Evolutionary conservation across 345 rosid genomes (phyloP), one percentile per base, ranked within the genome.

Genomic region (Camelina hispida): DNA sequence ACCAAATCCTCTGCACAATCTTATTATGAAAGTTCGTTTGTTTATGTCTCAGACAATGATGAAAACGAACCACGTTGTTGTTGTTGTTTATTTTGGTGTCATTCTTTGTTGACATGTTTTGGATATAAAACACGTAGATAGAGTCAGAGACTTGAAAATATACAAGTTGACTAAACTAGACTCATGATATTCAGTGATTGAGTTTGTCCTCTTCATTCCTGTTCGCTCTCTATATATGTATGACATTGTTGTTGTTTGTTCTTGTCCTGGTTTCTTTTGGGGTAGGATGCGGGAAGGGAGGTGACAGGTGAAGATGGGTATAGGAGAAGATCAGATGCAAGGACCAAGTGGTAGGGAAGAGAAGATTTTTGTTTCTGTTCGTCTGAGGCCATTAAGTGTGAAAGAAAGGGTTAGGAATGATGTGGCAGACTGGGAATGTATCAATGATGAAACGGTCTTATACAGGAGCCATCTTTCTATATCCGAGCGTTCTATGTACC

Each of bases 401-500:
- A 95, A 85, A 84, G 99, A 95, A 79, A 84, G 71, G 75, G 81
- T 85, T 32, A 85, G 81, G 69, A 72, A 87, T 66, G 99, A 92
- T 42, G 85, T 84, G n/a, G 86, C 85, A 1, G 97, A 95, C 79
- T 92, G 99, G 97, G 97, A 92, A 80, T 92, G 96, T 73, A 87
- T 90, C 83, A 87, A 81, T 75, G 88, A 88, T 7, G 79, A 74
- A 73, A 90, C 94, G 12, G 69, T 95, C 60, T 69, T 92, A 67
- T 89, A 83, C 84, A 83, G 85, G 78, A 90, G 85, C 81, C 89
- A 79, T 73, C 90, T 90, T 75, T 85, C 92, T 12, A 81, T 85
- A 75, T 84, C 97, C 3, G 99, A 95, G 75, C 82, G 97, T 62
- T 95, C 97, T 72, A 80, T 92, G 93, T 90, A 92, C 80, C 97